These are phyloP conservation scores for Physocladia obscura DNA, from an alignment of 192 early-diverging fungal genomes.

Conservation along the genomic window DNA sequence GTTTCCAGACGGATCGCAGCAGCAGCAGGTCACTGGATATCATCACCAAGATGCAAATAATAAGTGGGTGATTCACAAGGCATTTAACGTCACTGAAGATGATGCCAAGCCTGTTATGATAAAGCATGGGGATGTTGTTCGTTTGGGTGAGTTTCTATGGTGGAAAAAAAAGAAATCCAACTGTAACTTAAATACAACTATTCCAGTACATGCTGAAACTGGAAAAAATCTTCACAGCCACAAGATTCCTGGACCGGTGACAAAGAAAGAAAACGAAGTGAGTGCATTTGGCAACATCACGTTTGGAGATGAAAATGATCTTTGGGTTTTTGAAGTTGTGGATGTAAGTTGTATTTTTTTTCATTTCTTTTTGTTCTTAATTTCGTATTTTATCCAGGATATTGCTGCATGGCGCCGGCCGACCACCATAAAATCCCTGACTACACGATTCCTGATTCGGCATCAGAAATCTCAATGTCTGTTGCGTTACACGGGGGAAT, in stretches of 20 bases:
- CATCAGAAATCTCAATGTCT: slow-evolving; percentile 73
- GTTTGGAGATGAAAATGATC: slow-evolving; percentile 79
- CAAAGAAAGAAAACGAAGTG: slow-evolving; percentile 80
- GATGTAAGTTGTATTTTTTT: slow-evolving; percentile 49
- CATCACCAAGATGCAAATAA: slow-evolving; percentile 93
- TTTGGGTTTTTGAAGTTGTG: slow-evolving; percentile 85
- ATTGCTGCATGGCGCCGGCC: slow-evolving; percentile 29
- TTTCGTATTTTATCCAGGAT: neutral
- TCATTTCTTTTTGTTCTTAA: neutral
- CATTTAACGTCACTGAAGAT: slow-evolving; percentile 47
- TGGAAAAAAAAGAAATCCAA: too few species aligned
- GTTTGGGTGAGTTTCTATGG: slow-evolving; percentile 59
- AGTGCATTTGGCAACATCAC: slow-evolving; percentile 80
- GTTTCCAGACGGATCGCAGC: slow-evolving; percentile 83
- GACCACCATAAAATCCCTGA: slow-evolving; percentile 63
- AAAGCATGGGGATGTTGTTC: slow-evolving; percentile 76
- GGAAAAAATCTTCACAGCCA: slow-evolving; percentile 85
- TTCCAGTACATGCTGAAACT: slow-evolving; percentile 64
- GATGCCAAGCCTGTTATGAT: slow-evolving; percentile 59
- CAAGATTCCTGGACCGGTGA: slow-evolving; percentile 71
- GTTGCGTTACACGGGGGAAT: slow-evolving; percentile 70
- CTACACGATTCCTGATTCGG: slow-evolving; percentile 78
- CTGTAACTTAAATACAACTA: too few species aligned
- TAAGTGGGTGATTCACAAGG: slow-evolving; percentile 75
- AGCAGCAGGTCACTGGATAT: slow-evolving; percentile 97